Evolutionary conservation across 179 eudicot species (phyloP), one percentile per base, ranked within the genome.

Genomic region (Amaranthus tricolor): DNA sequence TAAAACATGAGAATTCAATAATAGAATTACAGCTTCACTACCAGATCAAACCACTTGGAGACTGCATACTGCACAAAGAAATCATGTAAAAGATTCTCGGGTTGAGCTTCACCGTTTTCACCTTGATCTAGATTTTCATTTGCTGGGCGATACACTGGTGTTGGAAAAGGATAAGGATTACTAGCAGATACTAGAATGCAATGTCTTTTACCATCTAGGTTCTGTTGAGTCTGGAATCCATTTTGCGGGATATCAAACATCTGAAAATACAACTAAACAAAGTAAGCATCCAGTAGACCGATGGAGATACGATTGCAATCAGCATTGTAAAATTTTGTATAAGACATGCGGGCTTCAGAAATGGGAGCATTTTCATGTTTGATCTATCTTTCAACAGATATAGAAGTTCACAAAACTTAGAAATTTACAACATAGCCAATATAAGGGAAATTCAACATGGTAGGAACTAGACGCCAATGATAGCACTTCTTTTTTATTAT

Each of bases 101-200:
- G 12, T 74, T 78, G 81, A 21, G 81, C 74, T 70, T 81, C 84
- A 69, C 84, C 84, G 74, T 73, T 78, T 70, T 81, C 81, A 64
- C 76, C 76, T 54, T 50, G 64, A 73, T 81, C 99, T 20, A 68
- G 21, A 51, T 83, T 88, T 72, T 85, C 96, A 71, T 86, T 51
- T 73, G 81, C 82, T 21, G 97, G 99, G 76, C 88, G 87, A 83
- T 88, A 93, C 66, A 95, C 97, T 44, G 98, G 96, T 51, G 99
- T 95, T 19, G 96, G 94, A 84, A 95, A 83, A 50, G 98, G 90
- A 83, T 89, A 91, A 62, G 99, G 99, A 60, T 93, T 95, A 77
- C 96, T 93, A 51, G 93, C 88, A 75, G 97, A 88, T 78, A 95
- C 79, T 67, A 95, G 91, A 81, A 95, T 79, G 80, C 98, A 95